phyloP scores from a whole-genome alignment of 306 rosid genomes.

The Castanea crenata region DNA sequence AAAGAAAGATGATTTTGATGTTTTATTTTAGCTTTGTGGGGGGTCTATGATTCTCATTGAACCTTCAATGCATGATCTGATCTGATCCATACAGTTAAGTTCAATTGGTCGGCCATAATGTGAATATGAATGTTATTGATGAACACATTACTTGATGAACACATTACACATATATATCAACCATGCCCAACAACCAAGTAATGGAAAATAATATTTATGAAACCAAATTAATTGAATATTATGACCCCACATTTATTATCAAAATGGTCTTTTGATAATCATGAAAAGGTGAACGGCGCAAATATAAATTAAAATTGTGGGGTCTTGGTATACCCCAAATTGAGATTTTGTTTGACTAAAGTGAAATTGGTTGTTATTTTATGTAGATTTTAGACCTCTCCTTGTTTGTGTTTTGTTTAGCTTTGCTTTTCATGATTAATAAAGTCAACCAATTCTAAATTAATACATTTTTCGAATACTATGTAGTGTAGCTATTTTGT shows the following conservation, averaged over 20 bases:
- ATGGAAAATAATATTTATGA: background rate
- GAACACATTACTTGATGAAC: background rate
- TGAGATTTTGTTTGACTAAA: constrained; percentile 22
- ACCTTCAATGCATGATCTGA: constrained; percentile 35
- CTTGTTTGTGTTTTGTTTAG: constrained; percentile 3
- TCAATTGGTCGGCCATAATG: constrained; percentile 59
- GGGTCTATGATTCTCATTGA: constrained; percentile 46
- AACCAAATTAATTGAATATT: background rate
- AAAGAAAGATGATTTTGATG: constrained; percentile 1
- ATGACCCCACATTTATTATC: constrained; percentile 8
- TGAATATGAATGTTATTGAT: background rate
- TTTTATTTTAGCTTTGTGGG: constrained; percentile 15
- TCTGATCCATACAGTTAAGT: constrained; percentile 44
- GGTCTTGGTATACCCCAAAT: constrained; percentile 17
- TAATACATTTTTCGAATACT: background rate
- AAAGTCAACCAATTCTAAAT: constrained; percentile 31
- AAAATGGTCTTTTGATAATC: constrained; percentile 22
- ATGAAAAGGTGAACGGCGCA: constrained; percentile 5
- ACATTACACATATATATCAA: background rate
- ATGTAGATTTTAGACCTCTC: background rate
- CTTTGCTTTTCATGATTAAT: constrained; percentile 20
- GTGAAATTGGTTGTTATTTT: constrained; percentile 1
- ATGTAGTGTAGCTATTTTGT: constrained; percentile 3
- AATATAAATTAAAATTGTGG: constrained; percentile 16
- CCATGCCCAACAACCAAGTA: constrained; percentile 6